These are phyloP conservation scores for Dactylonectria estremocensis DNA, from an alignment of 2,329 filamentous ascomycete genomes.

Conservation along the genomic window DNA sequence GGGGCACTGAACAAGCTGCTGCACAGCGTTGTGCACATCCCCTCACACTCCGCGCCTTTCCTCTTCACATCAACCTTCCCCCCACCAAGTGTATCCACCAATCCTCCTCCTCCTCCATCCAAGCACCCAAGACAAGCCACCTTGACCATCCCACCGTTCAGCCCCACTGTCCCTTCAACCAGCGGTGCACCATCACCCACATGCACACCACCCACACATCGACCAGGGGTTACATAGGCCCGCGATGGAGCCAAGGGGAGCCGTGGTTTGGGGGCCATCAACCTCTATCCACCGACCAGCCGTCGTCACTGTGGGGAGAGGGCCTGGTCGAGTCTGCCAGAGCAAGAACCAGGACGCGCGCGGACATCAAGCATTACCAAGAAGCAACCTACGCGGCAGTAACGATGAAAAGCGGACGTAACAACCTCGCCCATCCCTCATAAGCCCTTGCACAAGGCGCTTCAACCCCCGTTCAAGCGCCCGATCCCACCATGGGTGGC, in stretches of 20 bases:
- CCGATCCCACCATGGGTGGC: constrained; percentile 24
- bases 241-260: constrained; percentile 29
- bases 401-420: not conserved
- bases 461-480: constrained; percentile 19
- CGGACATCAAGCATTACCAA: not conserved
- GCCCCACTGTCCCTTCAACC: constrained; percentile 39
- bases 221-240: constrained; percentile 39
- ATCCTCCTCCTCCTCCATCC: constrained; percentile 36
- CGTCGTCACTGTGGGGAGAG: not conserved
- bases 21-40: not conserved
- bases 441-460: not conserved
- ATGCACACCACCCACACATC: constrained; percentile 42
- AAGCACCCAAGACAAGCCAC: constrained; percentile 41
- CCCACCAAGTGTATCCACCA: constrained; percentile 42
- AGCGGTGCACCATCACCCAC: constrained; percentile 28
- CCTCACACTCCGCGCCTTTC: constrained; percentile 35
- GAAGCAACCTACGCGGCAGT: not conserved
- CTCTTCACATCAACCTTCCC: constrained; percentile 33
- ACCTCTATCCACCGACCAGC: constrained; percentile 14
- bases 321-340: not conserved
- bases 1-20: too few species aligned
- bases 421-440: not conserved
- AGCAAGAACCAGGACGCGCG: not conserved
- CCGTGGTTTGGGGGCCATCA: constrained; percentile 20
- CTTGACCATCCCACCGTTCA: constrained; percentile 41